These are phyloP conservation scores for Cyclostephanos invisitatus DNA, from an alignment of 108 stramenopile genomes.

Conservation along the genomic window DNA sequence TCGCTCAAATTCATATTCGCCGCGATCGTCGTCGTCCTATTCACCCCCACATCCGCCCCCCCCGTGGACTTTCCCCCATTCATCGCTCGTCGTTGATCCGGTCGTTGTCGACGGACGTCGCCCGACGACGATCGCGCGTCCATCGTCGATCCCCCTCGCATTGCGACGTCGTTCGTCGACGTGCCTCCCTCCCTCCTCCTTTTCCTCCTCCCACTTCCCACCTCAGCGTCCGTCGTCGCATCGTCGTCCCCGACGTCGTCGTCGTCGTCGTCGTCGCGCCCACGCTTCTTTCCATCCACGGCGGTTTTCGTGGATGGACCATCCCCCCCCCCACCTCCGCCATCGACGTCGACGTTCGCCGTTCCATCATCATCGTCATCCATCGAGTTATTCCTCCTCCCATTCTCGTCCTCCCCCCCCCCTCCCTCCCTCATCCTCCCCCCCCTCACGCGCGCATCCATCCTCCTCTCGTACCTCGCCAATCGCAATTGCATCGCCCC, in stretches of 20 bases:
- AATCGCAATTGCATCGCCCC: constrained; percentile 75
- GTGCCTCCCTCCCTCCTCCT: background rate
- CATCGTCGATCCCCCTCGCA: background rate
- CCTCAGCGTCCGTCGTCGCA: no score
- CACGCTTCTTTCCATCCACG: background rate
- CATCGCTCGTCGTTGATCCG: background rate
- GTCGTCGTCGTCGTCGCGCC: no score
- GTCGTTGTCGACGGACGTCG: no score
- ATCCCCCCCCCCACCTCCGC: background rate
- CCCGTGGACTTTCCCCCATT: constrained; percentile 11
- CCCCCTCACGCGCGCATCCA: constrained; percentile 52
- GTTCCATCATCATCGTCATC: constrained; percentile 7
- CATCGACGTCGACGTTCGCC: constrained; percentile 18
- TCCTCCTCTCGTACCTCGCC: constrained; percentile 61
- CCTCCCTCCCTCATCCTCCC: constrained; percentile 14
- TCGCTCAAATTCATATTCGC: constrained; percentile 83
- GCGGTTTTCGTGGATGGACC: constrained; percentile 12
- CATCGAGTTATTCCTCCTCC: constrained; percentile 29
- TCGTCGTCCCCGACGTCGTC: no score
- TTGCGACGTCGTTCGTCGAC: background rate
- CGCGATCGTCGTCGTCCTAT: constrained; percentile 22
- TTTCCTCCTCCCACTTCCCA: no score
- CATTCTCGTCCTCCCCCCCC: constrained; percentile 29
- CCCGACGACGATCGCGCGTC: constrained; percentile 13
- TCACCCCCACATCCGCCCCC: background rate